Conservation (phyloP, 1,284 basidiomycete genomes). For the Volvariella surrecta region DNA sequence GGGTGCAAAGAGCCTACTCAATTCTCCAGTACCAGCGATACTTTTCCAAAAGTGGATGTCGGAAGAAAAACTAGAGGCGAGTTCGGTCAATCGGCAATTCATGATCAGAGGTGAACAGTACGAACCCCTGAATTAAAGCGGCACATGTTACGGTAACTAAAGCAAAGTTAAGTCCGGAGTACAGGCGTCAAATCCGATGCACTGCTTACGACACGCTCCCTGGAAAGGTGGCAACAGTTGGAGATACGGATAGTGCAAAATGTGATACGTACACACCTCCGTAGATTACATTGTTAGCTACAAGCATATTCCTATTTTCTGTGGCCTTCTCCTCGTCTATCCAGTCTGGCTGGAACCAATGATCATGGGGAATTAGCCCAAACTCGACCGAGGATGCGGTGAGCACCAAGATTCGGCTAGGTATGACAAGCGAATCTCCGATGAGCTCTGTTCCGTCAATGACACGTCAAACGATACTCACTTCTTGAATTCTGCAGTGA, state of each 20-base stretch:
- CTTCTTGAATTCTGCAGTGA: constrained; percentile 67
- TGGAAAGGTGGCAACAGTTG: neutral
- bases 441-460: no score
- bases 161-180: no score
- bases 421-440: neutral
- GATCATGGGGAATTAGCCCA: constrained; percentile 37
- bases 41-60: constrained; percentile 55
- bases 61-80: constrained; percentile 49
- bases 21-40: constrained; percentile 77
- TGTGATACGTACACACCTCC: constrained; percentile 23
- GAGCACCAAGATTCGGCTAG: constrained; percentile 32
- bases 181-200: neutral
- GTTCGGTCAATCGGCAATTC: no score
- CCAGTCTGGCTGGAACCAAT: constrained; percentile 61
- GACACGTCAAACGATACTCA: constrained; percentile 17
- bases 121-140: constrained; percentile 70
- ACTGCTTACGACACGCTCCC: constrained; percentile 25
- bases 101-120: no score
- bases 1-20: constrained; percentile 20
- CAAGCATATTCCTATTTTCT: constrained; percentile 49
- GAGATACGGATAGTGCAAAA: no score
- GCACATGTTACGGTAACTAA: constrained; percentile 62
- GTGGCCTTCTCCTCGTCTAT: constrained; percentile 62
- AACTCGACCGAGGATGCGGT: constrained; percentile 31
- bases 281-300: constrained; percentile 39